phyloP scores from a whole-genome alignment of 2,329 filamentous ascomycete species.

The Fusarium oligoseptatum region DNA sequence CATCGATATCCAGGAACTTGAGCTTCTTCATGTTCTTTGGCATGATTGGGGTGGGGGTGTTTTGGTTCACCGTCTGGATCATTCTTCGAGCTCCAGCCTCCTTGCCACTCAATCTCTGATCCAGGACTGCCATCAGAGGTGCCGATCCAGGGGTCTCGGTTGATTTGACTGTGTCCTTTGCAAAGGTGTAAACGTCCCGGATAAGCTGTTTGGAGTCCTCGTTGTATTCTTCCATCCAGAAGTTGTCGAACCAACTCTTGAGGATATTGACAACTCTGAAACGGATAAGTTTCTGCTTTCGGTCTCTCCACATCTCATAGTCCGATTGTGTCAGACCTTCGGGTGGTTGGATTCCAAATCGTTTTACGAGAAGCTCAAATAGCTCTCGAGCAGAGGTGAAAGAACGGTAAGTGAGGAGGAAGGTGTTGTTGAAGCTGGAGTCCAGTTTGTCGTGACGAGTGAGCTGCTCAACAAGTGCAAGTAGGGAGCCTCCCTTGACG shows the following conservation, averaged over 20 bases:
- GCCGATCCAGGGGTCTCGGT: slow-evolving; percentile 92
- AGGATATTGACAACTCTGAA: slow-evolving; percentile 98
- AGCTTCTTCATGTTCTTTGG: slow-evolving; percentile 99
- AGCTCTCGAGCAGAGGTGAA: slow-evolving; percentile 93
- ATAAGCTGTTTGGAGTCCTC: slow-evolving; percentile 88
- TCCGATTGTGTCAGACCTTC: slow-evolving; percentile 81
- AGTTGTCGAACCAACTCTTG: slow-evolving; percentile 98
- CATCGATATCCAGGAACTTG: slow-evolving; percentile 97
- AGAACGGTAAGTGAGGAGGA: slow-evolving; percentile 94
- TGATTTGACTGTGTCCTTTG: slow-evolving; percentile 90
- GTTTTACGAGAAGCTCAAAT: slow-evolving; percentile 90
- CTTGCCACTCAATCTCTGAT: slow-evolving; percentile 89
- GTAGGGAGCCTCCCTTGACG: slow-evolving; percentile 89
- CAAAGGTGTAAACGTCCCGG: slow-evolving; percentile 89
- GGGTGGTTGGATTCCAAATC: slow-evolving; percentile 93
- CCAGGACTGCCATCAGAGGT: slow-evolving; percentile 86
- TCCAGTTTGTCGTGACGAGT: slow-evolving; percentile 97
- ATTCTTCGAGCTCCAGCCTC: slow-evolving; percentile 88
- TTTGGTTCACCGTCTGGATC: slow-evolving; percentile 86
- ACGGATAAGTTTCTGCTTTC: slow-evolving; percentile 95
- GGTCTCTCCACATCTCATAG: slow-evolving; percentile 89
- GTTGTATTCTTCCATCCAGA: slow-evolving; percentile 97
- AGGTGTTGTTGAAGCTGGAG: slow-evolving; percentile 96
- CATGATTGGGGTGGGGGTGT: slow-evolving; percentile 88
- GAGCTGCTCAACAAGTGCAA: slow-evolving; percentile 92